phyloP scores from a whole-genome alignment of 345 rosid genomes.

The Aquilaria sinensis region DNA sequence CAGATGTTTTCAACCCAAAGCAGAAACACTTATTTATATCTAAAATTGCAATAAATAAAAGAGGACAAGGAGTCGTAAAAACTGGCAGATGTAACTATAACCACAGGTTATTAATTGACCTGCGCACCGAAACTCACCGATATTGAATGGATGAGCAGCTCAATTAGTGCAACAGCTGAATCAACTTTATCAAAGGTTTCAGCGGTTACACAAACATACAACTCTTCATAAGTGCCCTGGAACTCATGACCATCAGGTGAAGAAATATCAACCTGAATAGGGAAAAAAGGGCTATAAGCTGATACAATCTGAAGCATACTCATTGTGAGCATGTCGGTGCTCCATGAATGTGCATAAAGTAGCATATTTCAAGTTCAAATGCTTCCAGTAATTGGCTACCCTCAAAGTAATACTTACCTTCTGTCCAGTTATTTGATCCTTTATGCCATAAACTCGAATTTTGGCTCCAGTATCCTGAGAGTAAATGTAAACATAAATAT shows the following conservation, averaged over 20 bases:
- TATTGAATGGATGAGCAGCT: conserved; percentile 69
- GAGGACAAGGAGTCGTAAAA: not conserved
- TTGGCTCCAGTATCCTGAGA: conserved; percentile 84
- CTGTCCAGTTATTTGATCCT: conserved; percentile 41
- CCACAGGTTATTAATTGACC: conserved; percentile 6
- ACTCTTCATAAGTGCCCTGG: conserved; percentile 47
- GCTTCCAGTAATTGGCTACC: conserved; percentile 1
- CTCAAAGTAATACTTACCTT: conserved; percentile 39
- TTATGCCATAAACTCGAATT: conserved; percentile 58
- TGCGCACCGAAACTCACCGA: conserved; percentile 53
- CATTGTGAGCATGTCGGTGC: conserved; percentile 6
- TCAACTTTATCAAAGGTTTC: conserved; percentile 87
- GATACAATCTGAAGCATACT: conserved; percentile 4
- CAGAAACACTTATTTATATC: too few relatives aligned
- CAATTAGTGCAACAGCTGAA: conserved; percentile 74
- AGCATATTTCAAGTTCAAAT: not conserved
- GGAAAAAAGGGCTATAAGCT: not conserved
- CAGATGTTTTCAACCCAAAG: too few relatives aligned
- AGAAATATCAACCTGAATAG: conserved; percentile 66
- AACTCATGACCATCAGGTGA: conserved; percentile 46
- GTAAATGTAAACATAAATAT: conserved; percentile 6
- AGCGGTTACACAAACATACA: conserved; percentile 64
- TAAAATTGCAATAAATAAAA: too few relatives aligned
- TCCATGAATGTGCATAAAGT: not conserved
- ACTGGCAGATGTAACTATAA: not conserved